Base-by-base conservation (phyloP, 2,329 filamentous ascomycete genomes). In the Stachybotrys chlorohalonatus region DNA sequence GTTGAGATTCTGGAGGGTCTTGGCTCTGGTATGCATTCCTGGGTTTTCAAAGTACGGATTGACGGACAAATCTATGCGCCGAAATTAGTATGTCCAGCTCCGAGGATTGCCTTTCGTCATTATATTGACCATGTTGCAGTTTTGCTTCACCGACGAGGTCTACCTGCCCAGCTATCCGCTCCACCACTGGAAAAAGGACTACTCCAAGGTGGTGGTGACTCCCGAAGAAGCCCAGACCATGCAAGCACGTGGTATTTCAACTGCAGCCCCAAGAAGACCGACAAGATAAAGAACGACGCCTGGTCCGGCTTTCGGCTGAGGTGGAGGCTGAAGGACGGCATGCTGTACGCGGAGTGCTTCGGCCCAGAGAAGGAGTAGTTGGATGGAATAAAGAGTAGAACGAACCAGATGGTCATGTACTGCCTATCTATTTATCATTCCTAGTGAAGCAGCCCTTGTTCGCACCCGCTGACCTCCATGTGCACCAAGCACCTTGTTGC, bases 1-100 rank as follows among this genome's bases (percentile, higher is more conserved):
- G 63, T 66, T 9, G 56, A 63, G 16, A 59, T 64, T 31, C 50
- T 64, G 31, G 51, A 60, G 6, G 50, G 58, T 9, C 32, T 60
- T 1, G 59, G 59, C 2, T 51, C 53, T 15, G 60, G 58, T 6
- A 1, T 36, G 11, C 60, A 63, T 52, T 32, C 56, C 36, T 42
- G 13, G 8, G 36, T 42, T 9, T 42, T 42, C 36, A 42, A 42
- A 13, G 36, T 42, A 9, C 36, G 36, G 9, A 42, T 42, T 42
- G 36, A 42, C 36, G 36, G 36, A 42, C 36, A 42, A 42, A 42
- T 42, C 13, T 42, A 42, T 13, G 36, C 36, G 13, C 13, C 6
- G 36, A 42, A 42, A 42, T 13, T 42, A 13, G 36, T 42, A 3
- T 13, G 36, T 42, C 36, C 36, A 9, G 36, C 36, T 13, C 24